phyloP scores from a whole-genome alignment of 1,284 basidiomycete species.

The Tausonia pullulans region DNA sequence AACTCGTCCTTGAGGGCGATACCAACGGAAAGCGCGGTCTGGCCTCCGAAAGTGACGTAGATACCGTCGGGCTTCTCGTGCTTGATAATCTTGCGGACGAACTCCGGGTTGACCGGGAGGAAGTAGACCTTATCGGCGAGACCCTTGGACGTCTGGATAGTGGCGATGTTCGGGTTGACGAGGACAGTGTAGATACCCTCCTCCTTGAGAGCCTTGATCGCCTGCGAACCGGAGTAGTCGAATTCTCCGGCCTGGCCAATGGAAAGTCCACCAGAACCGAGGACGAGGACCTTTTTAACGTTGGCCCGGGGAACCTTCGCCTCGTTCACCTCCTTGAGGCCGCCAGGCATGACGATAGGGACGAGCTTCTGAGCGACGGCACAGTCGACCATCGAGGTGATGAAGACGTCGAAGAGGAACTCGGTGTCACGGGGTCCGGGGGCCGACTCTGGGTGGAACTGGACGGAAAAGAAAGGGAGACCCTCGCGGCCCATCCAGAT shows the following conservation, averaged over 20 bases:
- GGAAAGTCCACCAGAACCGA: conserved; percentile 94
- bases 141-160: conserved; percentile 94
- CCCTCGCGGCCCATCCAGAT: conserved; percentile 76
- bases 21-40: conserved; percentile 93
- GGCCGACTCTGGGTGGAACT: conserved; percentile 98
- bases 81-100: conserved; percentile 94
- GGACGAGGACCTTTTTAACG: conserved; percentile 88
- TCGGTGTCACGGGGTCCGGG: conserved; percentile 98
- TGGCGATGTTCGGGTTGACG: conserved; percentile 99
- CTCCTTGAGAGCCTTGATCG: conserved; percentile 97
- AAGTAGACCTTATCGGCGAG: conserved; percentile 99
- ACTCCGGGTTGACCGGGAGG: conserved; percentile 94
- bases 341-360: conserved; percentile 79
- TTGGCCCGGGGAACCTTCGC: conserved; percentile 58
- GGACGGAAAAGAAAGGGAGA: conserved; percentile 92
- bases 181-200: conserved; percentile 98
- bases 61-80: conserved; percentile 98
- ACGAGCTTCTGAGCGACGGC: conserved; percentile 53
- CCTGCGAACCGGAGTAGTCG: conserved; percentile 97
- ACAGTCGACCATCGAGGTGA: conserved; percentile 72
- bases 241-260: conserved; percentile 99
- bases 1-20: conserved; percentile 98
- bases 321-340: conserved; percentile 71
- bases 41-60: conserved; percentile 96
- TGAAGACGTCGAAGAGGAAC: conserved; percentile 97